Evolutionary conservation across 495 filamentous ascomycete genomes (phyloP).

Genomic region (Mycothermus thermophilus): DNA sequence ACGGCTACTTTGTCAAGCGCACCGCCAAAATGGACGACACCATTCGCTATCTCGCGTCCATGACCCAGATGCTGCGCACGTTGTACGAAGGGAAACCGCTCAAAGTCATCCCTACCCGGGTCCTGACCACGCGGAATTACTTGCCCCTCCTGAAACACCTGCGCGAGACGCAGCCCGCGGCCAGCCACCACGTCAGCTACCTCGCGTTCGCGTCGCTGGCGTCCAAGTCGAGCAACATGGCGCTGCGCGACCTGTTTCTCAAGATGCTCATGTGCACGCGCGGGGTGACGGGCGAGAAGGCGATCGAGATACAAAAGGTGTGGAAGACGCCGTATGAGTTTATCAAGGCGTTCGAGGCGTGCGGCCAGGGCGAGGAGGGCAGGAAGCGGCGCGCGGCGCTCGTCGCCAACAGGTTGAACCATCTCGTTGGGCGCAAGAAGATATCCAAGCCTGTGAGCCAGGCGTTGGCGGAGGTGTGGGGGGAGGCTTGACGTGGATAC

Average conservation of each 20-base stretch:
- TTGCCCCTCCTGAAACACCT: conserved; percentile 50
- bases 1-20: conserved; percentile 70
- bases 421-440: conserved; percentile 54
- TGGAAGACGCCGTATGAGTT: conserved; percentile 64
- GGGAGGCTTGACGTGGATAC: conserved; percentile 18
- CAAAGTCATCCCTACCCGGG: conserved; percentile 48
- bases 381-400: conserved; percentile 38
- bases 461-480: conserved; percentile 68
- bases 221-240: conserved; percentile 60
- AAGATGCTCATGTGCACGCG: conserved; percentile 83
- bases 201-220: conserved; percentile 55
- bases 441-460: conserved; percentile 47
- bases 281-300: conserved; percentile 69
- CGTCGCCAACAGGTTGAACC: conserved; percentile 38
- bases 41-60: conserved; percentile 60
- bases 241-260: conserved; percentile 60
- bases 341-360: conserved; percentile 49
- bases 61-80: conserved; percentile 55
- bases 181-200: conserved; percentile 54
- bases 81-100: conserved; percentile 45
- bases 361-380: conserved; percentile 29
- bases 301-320: conserved; percentile 59
- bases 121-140: conserved; percentile 57
- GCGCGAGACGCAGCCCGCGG: conserved; percentile 26
- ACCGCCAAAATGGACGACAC: conserved; percentile 68